These are phyloP conservation scores for Agrostemma githago DNA, from an alignment of 148 eudicot species.

Conservation along the genomic window DNA sequence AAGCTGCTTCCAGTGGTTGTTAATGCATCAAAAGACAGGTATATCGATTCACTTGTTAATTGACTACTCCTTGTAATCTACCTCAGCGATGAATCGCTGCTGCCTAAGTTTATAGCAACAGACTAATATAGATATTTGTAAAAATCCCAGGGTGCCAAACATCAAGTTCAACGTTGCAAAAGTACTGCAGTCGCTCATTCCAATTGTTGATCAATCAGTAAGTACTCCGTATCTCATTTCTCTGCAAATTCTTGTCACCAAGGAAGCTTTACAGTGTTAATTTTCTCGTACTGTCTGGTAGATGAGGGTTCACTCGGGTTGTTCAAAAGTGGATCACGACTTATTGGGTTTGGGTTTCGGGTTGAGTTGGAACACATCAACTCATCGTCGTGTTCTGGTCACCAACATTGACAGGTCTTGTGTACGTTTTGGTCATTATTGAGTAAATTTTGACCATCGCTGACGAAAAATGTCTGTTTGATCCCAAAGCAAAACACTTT, in stretches of 20 bases:
- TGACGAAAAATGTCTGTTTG: not conserved
- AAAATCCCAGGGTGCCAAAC: slow-evolving; percentile 67
- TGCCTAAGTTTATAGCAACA: not conserved
- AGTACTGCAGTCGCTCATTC: slow-evolving; percentile 75
- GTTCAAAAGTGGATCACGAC: not conserved
- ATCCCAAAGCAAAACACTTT: not conserved
- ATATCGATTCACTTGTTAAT: slow-evolving; percentile 9
- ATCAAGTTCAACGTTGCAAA: slow-evolving; percentile 92
- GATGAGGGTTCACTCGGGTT: not conserved
- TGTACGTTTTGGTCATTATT: not conserved
- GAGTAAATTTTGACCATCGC: not conserved
- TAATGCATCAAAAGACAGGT: slow-evolving; percentile 83
- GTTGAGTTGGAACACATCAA: not conserved
- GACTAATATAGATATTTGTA: not conserved
- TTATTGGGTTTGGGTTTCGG: not conserved
- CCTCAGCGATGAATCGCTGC: too few species aligned
- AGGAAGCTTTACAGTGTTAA: not conserved
- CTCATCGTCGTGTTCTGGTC: not conserved
- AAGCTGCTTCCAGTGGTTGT: slow-evolving; percentile 73
- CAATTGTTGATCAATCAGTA: slow-evolving; percentile 76
- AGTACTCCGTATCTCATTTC: slow-evolving; percentile 34
- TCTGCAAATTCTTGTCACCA: not conserved
- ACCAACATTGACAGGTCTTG: not conserved
- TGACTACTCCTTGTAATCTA: too few species aligned
- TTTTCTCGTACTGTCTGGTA: not conserved